phyloP scores from a whole-genome alignment of 768 basidiomycete genomes.

The Obba rivulosa region DNA sequence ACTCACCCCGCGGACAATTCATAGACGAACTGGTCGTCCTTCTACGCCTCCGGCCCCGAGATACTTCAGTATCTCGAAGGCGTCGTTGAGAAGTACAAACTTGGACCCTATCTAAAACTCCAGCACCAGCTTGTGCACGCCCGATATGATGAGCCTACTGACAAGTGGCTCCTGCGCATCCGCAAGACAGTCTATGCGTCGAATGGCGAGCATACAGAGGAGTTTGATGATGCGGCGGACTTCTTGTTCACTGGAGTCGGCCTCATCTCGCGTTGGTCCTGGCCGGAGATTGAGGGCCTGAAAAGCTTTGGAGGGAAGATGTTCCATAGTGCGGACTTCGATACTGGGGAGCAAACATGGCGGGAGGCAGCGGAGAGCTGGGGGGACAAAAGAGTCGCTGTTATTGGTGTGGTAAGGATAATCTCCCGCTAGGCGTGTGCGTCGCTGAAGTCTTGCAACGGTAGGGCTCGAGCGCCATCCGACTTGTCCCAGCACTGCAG shows the following conservation, averaged over 20 bases:
- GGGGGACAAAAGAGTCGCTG: conserved; percentile 47
- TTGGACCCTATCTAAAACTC: conserved; percentile 48
- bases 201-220: conserved; percentile 6
- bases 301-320: conserved; percentile 49
- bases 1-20: too few relatives aligned
- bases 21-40: conserved; percentile 54
- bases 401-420: conserved; percentile 49
- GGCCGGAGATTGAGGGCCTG: conserved; percentile 60
- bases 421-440: not conserved
- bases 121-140: conserved; percentile 50
- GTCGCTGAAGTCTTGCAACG: not conserved
- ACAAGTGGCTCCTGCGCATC: conserved; percentile 54
- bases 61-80: conserved; percentile 49
- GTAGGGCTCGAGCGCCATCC: conserved; percentile 57
- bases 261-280: conserved; percentile 48
- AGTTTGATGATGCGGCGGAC: conserved; percentile 49
- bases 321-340: conserved; percentile 61
- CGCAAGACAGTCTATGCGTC: conserved; percentile 9
- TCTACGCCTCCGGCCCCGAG: conserved; percentile 55
- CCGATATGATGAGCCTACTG: conserved; percentile 40
- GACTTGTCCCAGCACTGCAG: conserved; percentile 52
- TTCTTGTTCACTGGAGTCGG: conserved; percentile 53
- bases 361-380: conserved; percentile 40
- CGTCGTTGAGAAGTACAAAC: conserved; percentile 50
- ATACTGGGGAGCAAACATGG: conserved; percentile 30